Base-by-base conservation (phyloP, 2,329 filamentous ascomycete species). In the Monosporascus sp. region DNA sequence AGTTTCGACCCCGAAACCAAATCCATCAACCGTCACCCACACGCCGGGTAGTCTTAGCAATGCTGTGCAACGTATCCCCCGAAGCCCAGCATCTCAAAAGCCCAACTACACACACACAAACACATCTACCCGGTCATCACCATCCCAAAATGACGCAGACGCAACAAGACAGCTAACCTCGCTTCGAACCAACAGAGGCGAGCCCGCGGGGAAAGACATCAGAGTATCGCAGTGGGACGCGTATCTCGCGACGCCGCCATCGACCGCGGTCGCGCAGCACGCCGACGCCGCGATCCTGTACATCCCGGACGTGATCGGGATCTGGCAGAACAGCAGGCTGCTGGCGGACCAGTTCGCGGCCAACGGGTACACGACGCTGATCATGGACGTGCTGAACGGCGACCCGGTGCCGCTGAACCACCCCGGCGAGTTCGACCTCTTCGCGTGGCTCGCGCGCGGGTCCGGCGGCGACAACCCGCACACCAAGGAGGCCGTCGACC, bases 311-410 rank as follows among this genome's bases (percentile, higher is more conserved):
- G 70, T 80, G 53, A 68, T 78, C 51, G 74, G 79, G 55, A 74
- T 81, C 66, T 80, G 76, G 76, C 73, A 80, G 55, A 84, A 87
- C 69, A 72, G 75, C 64, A 70, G 85, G 70, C 74, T 88, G 57
- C 80, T 90, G 62, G 88, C 88, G 55, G 89, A 92, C 73, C 82
- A 88, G 63, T 88, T 80, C 67, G 89, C 89, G 53, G 81, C 82
- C 58, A 87, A 87, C 66, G 88, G 86, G 60, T 90, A 89, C 72
- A 75, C 84, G 52, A 79, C 80, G 52, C 72, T 89, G 43, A 77
- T 91, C 55, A 81, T 87, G 27, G 88, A 92, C 68, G 70, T 88
- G 50, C 88, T 90, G 76, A 77, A 83, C 57, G 86, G 84, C 55
- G 84, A 89, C 63, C 66, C 82, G 17, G 67, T 89, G 51, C 64